Base-by-base conservation (phyloP, 2,329 filamentous ascomycete genomes). In the Samsoniella hepiali region DNA sequence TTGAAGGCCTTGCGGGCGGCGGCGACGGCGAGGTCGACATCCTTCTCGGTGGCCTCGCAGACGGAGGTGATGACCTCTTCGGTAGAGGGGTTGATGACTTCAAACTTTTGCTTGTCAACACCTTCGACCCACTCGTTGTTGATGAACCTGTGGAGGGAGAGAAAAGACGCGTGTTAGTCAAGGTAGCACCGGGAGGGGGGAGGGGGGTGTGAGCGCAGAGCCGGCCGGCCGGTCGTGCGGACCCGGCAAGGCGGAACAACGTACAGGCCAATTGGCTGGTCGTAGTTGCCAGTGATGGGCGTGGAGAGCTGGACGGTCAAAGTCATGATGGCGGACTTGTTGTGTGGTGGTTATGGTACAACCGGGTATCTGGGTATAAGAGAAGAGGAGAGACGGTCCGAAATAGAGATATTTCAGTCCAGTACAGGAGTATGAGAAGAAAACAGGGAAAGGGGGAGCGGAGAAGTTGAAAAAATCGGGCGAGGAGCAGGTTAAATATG, bases 1-100 rank as follows among this genome's bases (percentile, higher is more conserved):
- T 96, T 85, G 76, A 96, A 94, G 59, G 93, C 92, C 78, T 90
- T 90, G 75, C 93, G 90, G 68, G 93, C 93, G 60, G 92, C 93
- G 64, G 85, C 81, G 67, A 97, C 93, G 67, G 93, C 93, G 65
- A 93, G 79, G 76, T 88, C 86, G 75, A 88, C 81, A 79, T 95
- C 91, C 83, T 96, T 93, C 83, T 96, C 92, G 68, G 89, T 91
- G 73, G 89, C 93, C 80, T 96, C 93, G 74, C 86, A 81, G 70
- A 97, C 91, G 62, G 88, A 88, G 82, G 83, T 85, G 81, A 96
- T 96, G 73, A 91, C 86, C 78, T 93, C 88, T 78, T 97, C 93
- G 68, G 86, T 91, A 68, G 89, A 73, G 65, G 93, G 93, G 85
- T 96, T 96, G 83, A 95, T 89, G 77, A 93, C 90, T 79, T 97